A percentile compares a stretch with the other conserved stretches of the same genome.
Conservation (phyloP, 257 asterid species). For the Solanum etuberosum region DNA sequence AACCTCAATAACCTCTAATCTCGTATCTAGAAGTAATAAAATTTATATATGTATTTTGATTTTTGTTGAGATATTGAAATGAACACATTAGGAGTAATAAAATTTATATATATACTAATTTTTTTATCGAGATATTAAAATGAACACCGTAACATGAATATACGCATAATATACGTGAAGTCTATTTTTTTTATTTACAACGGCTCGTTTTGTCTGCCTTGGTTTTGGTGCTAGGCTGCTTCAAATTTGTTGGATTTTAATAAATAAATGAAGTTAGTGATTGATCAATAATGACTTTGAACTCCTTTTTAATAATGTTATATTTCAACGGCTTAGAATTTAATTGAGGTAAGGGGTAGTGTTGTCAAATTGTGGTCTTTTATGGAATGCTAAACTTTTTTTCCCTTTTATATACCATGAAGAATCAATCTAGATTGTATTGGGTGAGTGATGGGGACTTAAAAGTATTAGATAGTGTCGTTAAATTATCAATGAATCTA, state of each 20-base stretch:
- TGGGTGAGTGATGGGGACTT: accelerated
- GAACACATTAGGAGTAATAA: too few species aligned
- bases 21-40: not conserved
- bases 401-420: not conserved
- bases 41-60: too few species aligned
- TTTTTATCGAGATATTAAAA: too few species aligned
- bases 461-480: accelerated
- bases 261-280: not conserved
- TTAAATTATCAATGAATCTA: too few species aligned
- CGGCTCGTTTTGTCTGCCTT: not conserved
- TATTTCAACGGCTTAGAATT: not conserved
- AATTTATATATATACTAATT: too few species aligned
- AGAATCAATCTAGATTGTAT: not conserved
- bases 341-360: not conserved
- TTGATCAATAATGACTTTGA: not conserved
- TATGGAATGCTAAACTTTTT: not conserved
- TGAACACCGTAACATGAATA: not conserved
- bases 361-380: not conserved
- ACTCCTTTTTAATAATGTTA: not conserved
- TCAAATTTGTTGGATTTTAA: not conserved
- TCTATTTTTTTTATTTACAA: not conserved
- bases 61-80: too few species aligned
- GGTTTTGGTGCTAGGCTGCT: not conserved
- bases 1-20: not conserved
- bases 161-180: not conserved